Percentiles rank a stretch among this genome's conserved stretches.
Conservation (phyloP, 2,329 filamentous ascomycete genomes). For the Sarocladiaceae sp. region DNA sequence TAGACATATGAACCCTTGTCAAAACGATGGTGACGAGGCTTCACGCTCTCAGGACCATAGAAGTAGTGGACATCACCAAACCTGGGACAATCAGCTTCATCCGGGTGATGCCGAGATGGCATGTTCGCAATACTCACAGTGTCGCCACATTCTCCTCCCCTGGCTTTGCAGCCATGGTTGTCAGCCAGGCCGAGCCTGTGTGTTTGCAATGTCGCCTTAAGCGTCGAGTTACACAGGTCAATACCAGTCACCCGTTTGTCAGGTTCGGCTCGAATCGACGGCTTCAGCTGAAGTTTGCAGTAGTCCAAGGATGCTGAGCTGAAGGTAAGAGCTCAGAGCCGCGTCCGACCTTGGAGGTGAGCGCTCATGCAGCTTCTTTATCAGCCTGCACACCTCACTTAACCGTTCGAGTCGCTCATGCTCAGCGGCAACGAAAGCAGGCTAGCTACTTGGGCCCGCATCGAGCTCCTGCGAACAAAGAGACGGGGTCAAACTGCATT, state of each 20-base stretch:
- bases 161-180: conserved; percentile 37
- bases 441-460: background rate
- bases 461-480: background rate
- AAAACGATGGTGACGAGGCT: conserved; percentile 72
- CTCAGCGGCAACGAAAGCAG: conserved; percentile 2
- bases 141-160: conserved; percentile 47
- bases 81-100: conserved; percentile 33
- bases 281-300: too few species aligned
- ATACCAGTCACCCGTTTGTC: too few species aligned
- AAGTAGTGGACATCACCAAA: conserved; percentile 77
- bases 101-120: background rate
- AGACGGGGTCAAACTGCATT: conserved; percentile 2
- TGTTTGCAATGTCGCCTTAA: too few species aligned
- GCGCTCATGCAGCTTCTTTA: background rate
- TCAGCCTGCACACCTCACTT: background rate
- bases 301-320: background rate
- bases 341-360: background rate
- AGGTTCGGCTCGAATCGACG: too few species aligned
- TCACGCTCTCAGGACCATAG: conserved; percentile 60
- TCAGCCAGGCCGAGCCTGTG: too few species aligned
- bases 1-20: conserved; percentile 77
- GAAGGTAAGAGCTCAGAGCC: too few species aligned
- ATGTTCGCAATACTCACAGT: conserved; percentile 34
- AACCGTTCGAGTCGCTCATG: background rate
- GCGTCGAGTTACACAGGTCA: too few species aligned